Conservation (phyloP, 2,329 filamentous ascomycete genomes). For the Hypoxylon rubiginosum region DNA sequence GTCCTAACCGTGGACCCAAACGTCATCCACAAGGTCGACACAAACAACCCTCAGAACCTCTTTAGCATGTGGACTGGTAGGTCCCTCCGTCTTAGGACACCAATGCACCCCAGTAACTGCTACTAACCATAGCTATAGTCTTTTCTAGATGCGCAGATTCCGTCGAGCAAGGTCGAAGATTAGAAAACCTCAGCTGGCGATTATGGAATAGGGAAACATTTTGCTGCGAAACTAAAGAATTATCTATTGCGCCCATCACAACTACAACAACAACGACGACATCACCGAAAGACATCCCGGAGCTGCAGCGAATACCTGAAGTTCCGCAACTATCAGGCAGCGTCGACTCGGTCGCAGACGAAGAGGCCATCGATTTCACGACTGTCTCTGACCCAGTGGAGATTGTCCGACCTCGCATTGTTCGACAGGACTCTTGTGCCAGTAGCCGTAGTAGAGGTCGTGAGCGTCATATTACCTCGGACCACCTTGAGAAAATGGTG, state of each 20-base stretch:
- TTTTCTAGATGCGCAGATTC: slow-evolving; percentile 96
- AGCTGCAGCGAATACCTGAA: slow-evolving; percentile 60
- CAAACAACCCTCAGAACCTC: slow-evolving; percentile 89
- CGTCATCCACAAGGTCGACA: slow-evolving; percentile 95
- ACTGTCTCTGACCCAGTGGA: slow-evolving; percentile 68
- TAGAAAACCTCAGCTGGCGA: slow-evolving; percentile 97
- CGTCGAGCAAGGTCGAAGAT: slow-evolving; percentile 88
- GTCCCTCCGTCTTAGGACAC: slow-evolving; percentile 22
- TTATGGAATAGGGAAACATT: slow-evolving; percentile 95
- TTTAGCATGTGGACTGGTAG: slow-evolving; percentile 97
- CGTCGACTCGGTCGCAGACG: slow-evolving; percentile 80
- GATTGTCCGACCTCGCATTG: slow-evolving; percentile 75
- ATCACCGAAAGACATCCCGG: slow-evolving; percentile 65
- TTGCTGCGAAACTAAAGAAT: slow-evolving; percentile 78
- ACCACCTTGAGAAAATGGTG: slow-evolving; percentile 94
- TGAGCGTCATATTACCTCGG: slow-evolving; percentile 92
- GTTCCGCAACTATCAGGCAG: slow-evolving; percentile 82
- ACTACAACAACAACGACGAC: slow-evolving; percentile 62
- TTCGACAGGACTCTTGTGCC: slow-evolving; percentile 77
- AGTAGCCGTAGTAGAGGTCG: slow-evolving; percentile 78
- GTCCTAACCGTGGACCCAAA: slow-evolving; percentile 92
- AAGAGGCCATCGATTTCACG: slow-evolving; percentile 72
- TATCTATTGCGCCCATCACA: slow-evolving; percentile 59
- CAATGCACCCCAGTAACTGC: slow-evolving; percentile 17
- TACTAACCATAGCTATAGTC: slow-evolving; percentile 68